A percentile compares a stretch with the other conserved stretches of the same genome.
These are phyloP conservation scores for Gracilaria caudata DNA, from an alignment of 23 red algal genomes.

Conservation along the genomic window DNA sequence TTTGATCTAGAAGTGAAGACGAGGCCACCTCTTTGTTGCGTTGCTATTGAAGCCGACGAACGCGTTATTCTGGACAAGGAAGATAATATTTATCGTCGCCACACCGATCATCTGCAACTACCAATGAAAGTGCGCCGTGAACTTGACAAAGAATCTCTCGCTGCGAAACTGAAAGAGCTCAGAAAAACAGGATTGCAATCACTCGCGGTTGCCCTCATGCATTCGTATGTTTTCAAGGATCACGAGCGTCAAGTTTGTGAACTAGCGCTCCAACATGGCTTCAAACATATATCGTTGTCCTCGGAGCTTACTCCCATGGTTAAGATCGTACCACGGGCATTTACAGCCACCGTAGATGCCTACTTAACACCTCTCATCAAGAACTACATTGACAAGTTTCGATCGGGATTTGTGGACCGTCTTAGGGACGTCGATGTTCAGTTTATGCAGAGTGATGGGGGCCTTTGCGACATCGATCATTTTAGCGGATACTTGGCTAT, in stretches of 20 bases:
- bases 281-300: constrained; percentile 80
- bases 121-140: constrained; percentile 12
- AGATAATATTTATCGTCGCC: constrained; percentile 24
- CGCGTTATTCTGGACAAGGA: constrained; percentile 59
- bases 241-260: constrained; percentile 76
- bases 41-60: constrained; percentile 65
- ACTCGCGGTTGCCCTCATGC: constrained; percentile 87
- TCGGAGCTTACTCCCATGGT: constrained; percentile 88
- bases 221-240: constrained; percentile 83
- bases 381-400: constrained; percentile 78
- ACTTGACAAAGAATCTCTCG: constrained; percentile 49
- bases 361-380: constrained; percentile 93
- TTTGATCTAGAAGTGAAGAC: constrained; percentile 88
- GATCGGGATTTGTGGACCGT: constrained; percentile 65
- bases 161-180: constrained; percentile 20
- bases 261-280: constrained; percentile 57
- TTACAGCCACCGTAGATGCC: constrained; percentile 86
- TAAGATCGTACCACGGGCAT: constrained; percentile 86
- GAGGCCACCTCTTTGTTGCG: constrained; percentile 65
- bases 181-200: constrained; percentile 65
- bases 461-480: constrained; percentile 78
- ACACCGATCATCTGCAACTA: neutral
- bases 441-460: constrained; percentile 99
- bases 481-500: constrained; percentile 91
- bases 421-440: constrained; percentile 79